A percentile compares a stretch with the other conserved stretches of the same genome.
Evolutionary conservation across 345 rosid species (phyloP).

Genomic region (Ceriops decandra): DNA sequence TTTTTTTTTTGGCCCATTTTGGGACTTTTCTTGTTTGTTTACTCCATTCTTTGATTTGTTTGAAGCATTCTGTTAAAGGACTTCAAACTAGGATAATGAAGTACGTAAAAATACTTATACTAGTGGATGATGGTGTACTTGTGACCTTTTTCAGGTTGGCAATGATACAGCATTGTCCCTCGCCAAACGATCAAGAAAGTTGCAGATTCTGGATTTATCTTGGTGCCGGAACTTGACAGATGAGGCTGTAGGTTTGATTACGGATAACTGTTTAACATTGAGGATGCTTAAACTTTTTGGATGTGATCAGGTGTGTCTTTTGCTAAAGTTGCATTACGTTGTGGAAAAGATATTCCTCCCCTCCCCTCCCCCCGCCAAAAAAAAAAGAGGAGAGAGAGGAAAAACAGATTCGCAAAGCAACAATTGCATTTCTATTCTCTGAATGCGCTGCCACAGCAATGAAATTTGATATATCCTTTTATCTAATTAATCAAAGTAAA

Average conservation of each 20-base stretch:
- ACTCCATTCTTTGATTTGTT: neutral
- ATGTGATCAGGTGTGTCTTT: conserved; percentile 64
- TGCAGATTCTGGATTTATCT: conserved; percentile 66
- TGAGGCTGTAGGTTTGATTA: conserved; percentile 69
- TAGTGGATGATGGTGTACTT: neutral
- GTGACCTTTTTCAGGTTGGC: conserved; percentile 49
- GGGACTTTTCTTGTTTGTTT: neutral
- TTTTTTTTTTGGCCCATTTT: neutral
- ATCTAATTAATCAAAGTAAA: neutral
- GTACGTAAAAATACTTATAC: neutral
- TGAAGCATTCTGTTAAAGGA: neutral
- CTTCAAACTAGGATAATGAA: neutral
- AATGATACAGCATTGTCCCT: conserved; percentile 61
- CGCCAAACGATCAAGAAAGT: conserved; percentile 43
- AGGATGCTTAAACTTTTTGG: conserved; percentile 74
- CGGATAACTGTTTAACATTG: conserved; percentile 70
- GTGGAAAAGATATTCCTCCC: too few species aligned
- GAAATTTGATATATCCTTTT: neutral
- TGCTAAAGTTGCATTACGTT: neutral
- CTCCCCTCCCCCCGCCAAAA: too few species aligned
- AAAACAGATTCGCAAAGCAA: too few species aligned
- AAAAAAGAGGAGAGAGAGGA: too few species aligned
- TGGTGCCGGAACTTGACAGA: conserved; percentile 75
- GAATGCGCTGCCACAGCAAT: neutral
- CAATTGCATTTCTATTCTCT: neutral